Base-by-base conservation (phyloP, 495 filamentous ascomycete species). In the Daldinia bambusicola region DNA sequence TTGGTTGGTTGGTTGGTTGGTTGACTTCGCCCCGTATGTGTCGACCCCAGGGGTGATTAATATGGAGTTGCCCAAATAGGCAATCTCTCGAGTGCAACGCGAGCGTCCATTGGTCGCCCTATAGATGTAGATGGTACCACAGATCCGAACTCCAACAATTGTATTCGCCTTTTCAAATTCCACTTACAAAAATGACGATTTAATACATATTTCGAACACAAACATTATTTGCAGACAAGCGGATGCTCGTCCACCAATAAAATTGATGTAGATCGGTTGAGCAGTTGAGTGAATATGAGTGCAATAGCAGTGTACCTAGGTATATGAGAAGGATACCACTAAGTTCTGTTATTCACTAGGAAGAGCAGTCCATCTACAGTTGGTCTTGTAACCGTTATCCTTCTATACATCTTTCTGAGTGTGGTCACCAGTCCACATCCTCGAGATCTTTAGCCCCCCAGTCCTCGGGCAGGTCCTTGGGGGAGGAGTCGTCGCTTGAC, bases 41-140 rank as follows among this genome's bases (percentile, higher is more conserved):
- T 3, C 26, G 26, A 26, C 26, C 26, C 26, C 26, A 26, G 43
- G 20, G 18, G 38, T 60, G 45, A 6, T n/a, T 30, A 9, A 0
- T 7, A 34, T 45, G 26, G 13, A 48, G 45, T 64, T 64, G 16
- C 62, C 50, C 0, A 37, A 56, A 56, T 40, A 38, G 52, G 62
- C 12, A 64, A 64, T 36, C 22, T 43, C 40, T 52, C 62, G 50
- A 57, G 31, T 16, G 38, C 20, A 45, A 16, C 3, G 38, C 38
- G 5, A 48, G 16, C 62, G 37, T 56, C 38, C 30, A 64, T 57
- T 64, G 62, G 62, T 8, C 38, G 38, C 18, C 18, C 8, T 48
- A 22, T 22, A 45, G n/a, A 7, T 45, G 41, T 22, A 45, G n/a
- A 7, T 45, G 41, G 41, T 45, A 45, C 1, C 16, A 20, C 16